phyloP scores from a whole-genome alignment of 352 stramenopile genomes.

The Phytopythium ostracodes region DNA sequence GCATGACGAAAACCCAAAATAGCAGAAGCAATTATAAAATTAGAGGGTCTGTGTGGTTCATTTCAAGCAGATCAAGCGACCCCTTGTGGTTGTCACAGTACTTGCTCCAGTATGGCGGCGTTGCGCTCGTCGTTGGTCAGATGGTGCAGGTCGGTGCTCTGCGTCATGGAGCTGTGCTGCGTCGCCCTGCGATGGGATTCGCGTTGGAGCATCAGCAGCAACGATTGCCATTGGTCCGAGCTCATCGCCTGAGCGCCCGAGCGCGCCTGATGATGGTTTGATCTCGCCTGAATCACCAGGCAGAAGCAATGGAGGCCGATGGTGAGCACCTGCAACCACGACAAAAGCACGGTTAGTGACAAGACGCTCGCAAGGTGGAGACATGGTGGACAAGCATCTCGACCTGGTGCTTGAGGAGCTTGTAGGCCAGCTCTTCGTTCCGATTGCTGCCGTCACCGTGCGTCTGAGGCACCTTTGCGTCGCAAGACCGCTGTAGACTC shows the following conservation, averaged over 20 bases:
- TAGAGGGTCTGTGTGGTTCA: no score
- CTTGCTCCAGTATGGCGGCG: neutral
- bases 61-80: no score
- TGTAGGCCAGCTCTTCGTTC: neutral
- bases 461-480: neutral
- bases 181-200: neutral
- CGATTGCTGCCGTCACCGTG: neutral
- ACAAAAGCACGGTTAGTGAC: neutral
- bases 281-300: constrained; percentile 18
- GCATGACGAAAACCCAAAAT: no score
- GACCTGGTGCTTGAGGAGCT: neutral
- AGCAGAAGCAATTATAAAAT: no score
- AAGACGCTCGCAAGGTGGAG: neutral
- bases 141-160: neutral
- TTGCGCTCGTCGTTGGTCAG: neutral
- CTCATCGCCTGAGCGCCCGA: neutral
- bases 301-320: constrained; percentile 40
- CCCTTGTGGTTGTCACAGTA: neutral
- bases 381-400: neutral
- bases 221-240: neutral
- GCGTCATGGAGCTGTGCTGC: neutral
- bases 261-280: constrained; percentile 9
- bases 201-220: neutral
- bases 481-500: constrained; percentile 14
- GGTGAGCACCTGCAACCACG: constrained; percentile 28